These are phyloP conservation scores for Saccharomycopsis lassenensis DNA, from an alignment of 805 yeast genomes.

Conservation along the genomic window DNA sequence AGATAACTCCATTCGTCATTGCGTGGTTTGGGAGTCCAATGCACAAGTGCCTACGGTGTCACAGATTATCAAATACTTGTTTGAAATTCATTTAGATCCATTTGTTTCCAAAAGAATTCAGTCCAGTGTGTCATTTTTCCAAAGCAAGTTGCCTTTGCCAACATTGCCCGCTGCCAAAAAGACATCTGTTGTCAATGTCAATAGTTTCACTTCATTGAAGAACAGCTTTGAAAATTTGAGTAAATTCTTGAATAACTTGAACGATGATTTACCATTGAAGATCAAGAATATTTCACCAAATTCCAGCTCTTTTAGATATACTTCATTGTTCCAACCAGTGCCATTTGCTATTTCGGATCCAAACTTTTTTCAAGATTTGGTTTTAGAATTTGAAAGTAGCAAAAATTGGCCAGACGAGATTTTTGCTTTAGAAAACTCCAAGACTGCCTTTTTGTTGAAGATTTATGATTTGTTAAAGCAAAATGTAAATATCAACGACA, in stretches of 20 bases:
- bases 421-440: slow-evolving; percentile 74
- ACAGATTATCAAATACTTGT: slow-evolving; percentile 51
- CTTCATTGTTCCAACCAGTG: slow-evolving; percentile 69
- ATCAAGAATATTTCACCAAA: slow-evolving; percentile 65
- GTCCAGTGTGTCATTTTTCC: slow-evolving; percentile 35
- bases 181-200: slow-evolving; percentile 36
- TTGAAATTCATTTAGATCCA: slow-evolving; percentile 52
- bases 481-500: slow-evolving; percentile 31
- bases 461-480: slow-evolving; percentile 40
- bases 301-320: slow-evolving; percentile 62
- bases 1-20: slow-evolving; percentile 83
- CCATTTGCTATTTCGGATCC: slow-evolving; percentile 70
- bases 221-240: slow-evolving; percentile 49
- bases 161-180: slow-evolving; percentile 45
- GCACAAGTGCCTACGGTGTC: slow-evolving; percentile 51
- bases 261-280: slow-evolving; percentile 51
- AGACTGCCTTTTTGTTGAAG: slow-evolving; percentile 77
- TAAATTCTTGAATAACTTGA: slow-evolving; percentile 38
- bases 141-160: slow-evolving; percentile 46
- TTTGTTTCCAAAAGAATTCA: slow-evolving; percentile 28
- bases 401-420: slow-evolving; percentile 95
- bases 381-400: slow-evolving; percentile 82
- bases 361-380: slow-evolving; percentile 68
- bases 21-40: slow-evolving; percentile 70
- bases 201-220: slow-evolving; percentile 32